phyloP scores from a whole-genome alignment of 345 rosid species.

The Eucalyptus sp. region DNA sequence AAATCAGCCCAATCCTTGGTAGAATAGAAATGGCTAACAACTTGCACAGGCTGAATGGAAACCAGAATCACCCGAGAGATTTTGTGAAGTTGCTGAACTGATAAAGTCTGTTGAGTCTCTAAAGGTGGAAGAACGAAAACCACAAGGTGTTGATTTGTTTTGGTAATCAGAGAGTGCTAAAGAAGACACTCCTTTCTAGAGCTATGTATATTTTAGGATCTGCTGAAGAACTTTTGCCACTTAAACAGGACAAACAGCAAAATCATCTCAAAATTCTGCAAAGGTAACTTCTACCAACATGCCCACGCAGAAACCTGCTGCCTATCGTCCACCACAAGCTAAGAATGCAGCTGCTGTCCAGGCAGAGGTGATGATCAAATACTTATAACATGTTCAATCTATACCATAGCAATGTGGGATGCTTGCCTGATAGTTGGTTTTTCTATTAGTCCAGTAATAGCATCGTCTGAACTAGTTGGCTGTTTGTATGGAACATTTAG shows the following conservation, averaged over 20 bases:
- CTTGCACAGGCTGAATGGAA: slow-evolving; percentile 77
- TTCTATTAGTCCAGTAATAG: background rate
- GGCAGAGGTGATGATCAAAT: slow-evolving; percentile 61
- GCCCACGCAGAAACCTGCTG: slow-evolving; percentile 62
- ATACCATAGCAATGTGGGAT: background rate
- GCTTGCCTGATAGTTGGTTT: background rate
- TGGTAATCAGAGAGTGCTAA: background rate
- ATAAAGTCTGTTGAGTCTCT: slow-evolving; percentile 46
- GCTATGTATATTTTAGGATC: background rate
- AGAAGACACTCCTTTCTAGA: background rate
- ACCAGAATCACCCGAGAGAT: slow-evolving; percentile 67
- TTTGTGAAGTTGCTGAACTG: slow-evolving; percentile 63
- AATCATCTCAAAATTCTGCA: slow-evolving; percentile 8
- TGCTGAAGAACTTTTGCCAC: background rate
- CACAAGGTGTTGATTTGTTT: slow-evolving; percentile 39
- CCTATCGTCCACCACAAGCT: slow-evolving; percentile 92
- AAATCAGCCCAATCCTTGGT: background rate
- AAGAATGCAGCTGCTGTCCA: slow-evolving; percentile 64
- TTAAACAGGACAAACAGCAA: slow-evolving; percentile 46
- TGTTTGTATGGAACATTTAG: background rate
- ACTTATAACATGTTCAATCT: background rate
- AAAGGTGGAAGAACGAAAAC: slow-evolving; percentile 48
- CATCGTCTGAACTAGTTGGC: background rate
- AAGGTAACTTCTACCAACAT: slow-evolving; percentile 27
- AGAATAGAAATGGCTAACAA: background rate